A percentile compares a stretch with the other conserved stretches of the same genome.
Evolutionary conservation across 2,329 filamentous ascomycete species (phyloP).

Genomic region (Cercospora sesami): DNA sequence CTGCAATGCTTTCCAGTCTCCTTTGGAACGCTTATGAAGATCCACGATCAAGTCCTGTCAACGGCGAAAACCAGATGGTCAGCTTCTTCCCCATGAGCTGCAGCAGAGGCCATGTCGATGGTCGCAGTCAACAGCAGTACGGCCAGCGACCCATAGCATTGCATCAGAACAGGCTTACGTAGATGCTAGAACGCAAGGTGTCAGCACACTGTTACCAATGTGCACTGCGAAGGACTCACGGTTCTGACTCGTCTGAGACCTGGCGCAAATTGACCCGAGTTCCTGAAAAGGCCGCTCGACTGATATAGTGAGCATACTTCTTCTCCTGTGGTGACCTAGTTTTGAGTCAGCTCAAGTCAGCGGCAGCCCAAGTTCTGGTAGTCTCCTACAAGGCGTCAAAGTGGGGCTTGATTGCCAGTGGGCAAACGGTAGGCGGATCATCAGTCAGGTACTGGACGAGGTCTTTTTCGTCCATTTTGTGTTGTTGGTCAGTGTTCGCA

Average conservation of each 20-base stretch:
- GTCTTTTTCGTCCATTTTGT: constrained; percentile 45
- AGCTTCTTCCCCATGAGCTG: neutral
- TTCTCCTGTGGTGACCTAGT: constrained; percentile 58
- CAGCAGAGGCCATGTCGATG: neutral
- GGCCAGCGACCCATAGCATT: neutral
- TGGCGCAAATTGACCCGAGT: constrained; percentile 56
- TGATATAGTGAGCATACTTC: constrained; percentile 86
- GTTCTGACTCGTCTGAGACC: constrained; percentile 53
- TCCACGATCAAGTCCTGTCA: constrained; percentile 57
- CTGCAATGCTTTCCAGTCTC: constrained; percentile 51
- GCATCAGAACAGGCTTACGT: neutral
- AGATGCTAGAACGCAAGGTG: neutral
- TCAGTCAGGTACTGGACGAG: constrained; percentile 81
- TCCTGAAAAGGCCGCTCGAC: constrained; percentile 56
- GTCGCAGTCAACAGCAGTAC: neutral
- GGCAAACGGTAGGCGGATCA: constrained; percentile 82
- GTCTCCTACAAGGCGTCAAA: constrained; percentile 66
- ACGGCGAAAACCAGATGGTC: constrained; percentile 27
- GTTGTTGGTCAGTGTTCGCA: neutral
- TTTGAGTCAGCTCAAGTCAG: neutral
- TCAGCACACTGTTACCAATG: neutral
- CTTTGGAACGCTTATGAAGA: constrained; percentile 48
- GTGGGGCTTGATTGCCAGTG: constrained; percentile 86
- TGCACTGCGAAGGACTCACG: constrained; percentile 1
- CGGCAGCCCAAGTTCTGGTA: neutral